Evolutionary conservation across 2,329 filamentous ascomycete genomes (phyloP).

Genomic region (Juglanconis sp.): DNA sequence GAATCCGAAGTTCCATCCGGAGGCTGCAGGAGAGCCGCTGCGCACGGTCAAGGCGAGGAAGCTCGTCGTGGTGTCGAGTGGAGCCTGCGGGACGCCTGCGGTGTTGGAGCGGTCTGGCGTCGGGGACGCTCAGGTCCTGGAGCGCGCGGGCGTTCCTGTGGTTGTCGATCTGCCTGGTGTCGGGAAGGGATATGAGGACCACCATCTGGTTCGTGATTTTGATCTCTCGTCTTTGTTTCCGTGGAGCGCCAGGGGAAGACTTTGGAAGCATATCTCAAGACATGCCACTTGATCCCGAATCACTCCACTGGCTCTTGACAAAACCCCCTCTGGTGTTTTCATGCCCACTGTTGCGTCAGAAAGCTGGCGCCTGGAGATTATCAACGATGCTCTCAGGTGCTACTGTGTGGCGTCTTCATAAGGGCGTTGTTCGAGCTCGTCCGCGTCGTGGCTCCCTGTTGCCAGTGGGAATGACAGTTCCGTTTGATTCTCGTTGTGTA

Average conservation of each 20-base stretch:
- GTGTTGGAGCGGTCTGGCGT: constrained; percentile 63
- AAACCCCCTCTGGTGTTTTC: no score
- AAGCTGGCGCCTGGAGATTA: no score
- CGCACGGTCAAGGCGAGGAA: constrained; percentile 48
- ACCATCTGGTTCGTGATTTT: constrained; percentile 37
- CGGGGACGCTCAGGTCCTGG: constrained; percentile 45
- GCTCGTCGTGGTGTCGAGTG: constrained; percentile 47
- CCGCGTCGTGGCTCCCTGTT: neutral
- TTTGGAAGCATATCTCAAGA: no score
- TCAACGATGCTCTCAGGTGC: no score
- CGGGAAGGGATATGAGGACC: constrained; percentile 52
- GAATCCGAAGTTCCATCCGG: constrained; percentile 38
- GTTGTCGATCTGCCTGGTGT: constrained; percentile 50
- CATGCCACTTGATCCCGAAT: no score
- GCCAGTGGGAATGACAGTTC: neutral
- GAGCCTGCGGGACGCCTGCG: constrained; percentile 49
- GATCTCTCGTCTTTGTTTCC: no score
- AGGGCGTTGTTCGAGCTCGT: no score
- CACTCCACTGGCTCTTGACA: no score
- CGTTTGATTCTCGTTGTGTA: neutral
- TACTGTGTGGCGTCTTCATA: no score
- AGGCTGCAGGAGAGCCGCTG: constrained; percentile 21
- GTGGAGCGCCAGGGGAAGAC: no score
- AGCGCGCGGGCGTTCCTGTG: constrained; percentile 41
- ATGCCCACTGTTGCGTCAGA: no score